These are phyloP conservation scores for Colletotrichum sojae DNA, from an alignment of 2,329 filamentous ascomycete species.

Conservation along the genomic window DNA sequence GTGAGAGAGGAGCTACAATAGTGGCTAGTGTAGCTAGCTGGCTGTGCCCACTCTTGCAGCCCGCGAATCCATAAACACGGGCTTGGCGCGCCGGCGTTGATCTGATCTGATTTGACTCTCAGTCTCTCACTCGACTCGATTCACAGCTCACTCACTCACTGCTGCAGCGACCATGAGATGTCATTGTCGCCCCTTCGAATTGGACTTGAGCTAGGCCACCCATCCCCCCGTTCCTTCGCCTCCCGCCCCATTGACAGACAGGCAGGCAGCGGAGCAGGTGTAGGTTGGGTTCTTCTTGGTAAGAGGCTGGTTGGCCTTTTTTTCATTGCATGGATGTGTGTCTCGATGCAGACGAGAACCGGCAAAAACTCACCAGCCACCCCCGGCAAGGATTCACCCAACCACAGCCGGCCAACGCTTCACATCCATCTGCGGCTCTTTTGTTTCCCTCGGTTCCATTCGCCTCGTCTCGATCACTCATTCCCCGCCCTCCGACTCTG, in stretches of 20 bases:
- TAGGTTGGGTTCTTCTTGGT: conserved; percentile 1
- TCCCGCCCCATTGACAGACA: not conserved
- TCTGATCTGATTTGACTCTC: conserved; percentile 32
- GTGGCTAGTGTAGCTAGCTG: not conserved
- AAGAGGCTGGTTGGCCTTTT: conserved; percentile 16
- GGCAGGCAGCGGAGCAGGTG: too few species aligned
- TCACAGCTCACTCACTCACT: conserved; percentile 35
- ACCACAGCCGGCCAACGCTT: conserved; percentile 6
- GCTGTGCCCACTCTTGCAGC: conserved; percentile 28
- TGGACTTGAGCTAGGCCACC: not conserved
- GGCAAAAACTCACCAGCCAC: not conserved
- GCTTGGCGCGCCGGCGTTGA: conserved; percentile 37
- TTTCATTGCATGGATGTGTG: not conserved
- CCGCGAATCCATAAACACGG: conserved; percentile 35
- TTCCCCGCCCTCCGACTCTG: not conserved
- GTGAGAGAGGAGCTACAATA: too few species aligned
- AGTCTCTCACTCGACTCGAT: conserved; percentile 18
- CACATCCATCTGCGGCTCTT: conserved; percentile 34
- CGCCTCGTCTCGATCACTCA: too few species aligned
- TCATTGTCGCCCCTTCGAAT: conserved; percentile 12
- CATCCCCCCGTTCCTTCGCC: not conserved
- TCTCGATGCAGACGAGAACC: not conserved
- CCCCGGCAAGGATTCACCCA: not conserved
- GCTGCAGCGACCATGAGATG: conserved; percentile 30
- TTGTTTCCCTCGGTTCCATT: conserved; percentile 10